Percentiles rank a stretch among this genome's conserved stretches.
These are phyloP conservation scores for Chrysosporium queenslandicum DNA, from an alignment of 2,329 filamentous ascomycete species.

Conservation along the genomic window DNA sequence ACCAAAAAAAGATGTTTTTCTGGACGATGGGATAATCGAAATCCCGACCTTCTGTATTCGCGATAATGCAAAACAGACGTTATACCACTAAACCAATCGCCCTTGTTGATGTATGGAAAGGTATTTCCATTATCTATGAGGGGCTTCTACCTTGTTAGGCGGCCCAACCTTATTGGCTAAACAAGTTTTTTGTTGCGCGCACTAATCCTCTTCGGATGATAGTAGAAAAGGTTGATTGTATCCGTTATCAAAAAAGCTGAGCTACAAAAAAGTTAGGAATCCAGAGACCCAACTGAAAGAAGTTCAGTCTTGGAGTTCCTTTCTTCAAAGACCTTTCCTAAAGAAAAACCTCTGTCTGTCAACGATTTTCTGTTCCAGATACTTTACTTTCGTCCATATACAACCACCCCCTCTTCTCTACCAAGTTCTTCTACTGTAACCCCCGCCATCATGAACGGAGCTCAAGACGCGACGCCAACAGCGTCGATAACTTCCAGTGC, in stretches of 20 bases:
- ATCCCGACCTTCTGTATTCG: conserved; percentile 17
- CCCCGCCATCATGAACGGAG: conserved; percentile 25
- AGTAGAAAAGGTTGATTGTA: conserved; percentile 4
- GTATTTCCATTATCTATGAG: not conserved
- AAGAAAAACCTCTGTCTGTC: no score
- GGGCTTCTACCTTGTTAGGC: not conserved
- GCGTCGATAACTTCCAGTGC: conserved; percentile 26
- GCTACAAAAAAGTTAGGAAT: not conserved
- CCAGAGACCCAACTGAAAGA: not conserved
- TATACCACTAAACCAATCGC: conserved; percentile 17
- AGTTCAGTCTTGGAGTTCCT: no score
- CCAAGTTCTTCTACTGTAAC: conserved; percentile 8
- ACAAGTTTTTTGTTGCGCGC: not conserved
- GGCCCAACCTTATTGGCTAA: not conserved
- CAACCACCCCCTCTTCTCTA: conserved; percentile 3
- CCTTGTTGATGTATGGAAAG: not conserved
- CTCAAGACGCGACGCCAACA: not conserved
- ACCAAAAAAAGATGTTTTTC: conserved; percentile 12
- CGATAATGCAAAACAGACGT: conserved; percentile 17
- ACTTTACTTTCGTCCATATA: not conserved
- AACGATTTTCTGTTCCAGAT: not conserved
- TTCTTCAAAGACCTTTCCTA: no score
- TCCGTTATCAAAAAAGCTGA: conserved; percentile 9
- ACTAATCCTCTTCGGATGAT: not conserved
- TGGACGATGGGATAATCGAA: conserved; percentile 19